Conservation (phyloP, 352 stramenopile species). For the Stramenopiles sp. region DNA sequence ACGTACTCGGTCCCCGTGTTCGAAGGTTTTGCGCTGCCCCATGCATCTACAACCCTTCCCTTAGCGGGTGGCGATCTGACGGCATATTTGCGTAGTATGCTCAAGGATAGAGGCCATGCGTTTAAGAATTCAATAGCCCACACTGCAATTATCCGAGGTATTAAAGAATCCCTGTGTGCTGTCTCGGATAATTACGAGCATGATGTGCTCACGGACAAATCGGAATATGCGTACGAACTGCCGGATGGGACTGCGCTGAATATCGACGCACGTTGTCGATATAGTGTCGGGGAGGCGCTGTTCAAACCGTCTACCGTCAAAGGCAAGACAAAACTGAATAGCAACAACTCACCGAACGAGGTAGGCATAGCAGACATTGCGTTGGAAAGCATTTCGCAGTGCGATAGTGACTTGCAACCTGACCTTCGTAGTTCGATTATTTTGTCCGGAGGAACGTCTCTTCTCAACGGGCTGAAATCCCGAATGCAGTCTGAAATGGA, state of each 20-base stretch:
- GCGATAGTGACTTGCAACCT: constrained; percentile 50
- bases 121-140: constrained; percentile 19
- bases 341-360: background rate
- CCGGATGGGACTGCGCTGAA: constrained; percentile 18
- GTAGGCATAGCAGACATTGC: background rate
- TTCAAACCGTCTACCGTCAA: background rate
- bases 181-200: constrained; percentile 13
- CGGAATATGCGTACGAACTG: constrained; percentile 21
- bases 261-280: background rate
- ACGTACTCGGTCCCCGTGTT: constrained; percentile 59
- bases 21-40: constrained; percentile 42
- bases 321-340: too few relatives aligned
- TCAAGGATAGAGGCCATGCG: constrained; percentile 29
- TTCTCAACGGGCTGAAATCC: constrained; percentile 24
- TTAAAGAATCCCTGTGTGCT: constrained; percentile 45
- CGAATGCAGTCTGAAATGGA: constrained; percentile 24
- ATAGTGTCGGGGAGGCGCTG: background rate
- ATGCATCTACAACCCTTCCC: constrained; percentile 41
- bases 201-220: background rate
- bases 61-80: constrained; percentile 50
- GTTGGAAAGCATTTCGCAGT: constrained; percentile 21
- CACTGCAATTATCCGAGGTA: constrained; percentile 46
- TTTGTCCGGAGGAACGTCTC: constrained; percentile 42
- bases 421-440: constrained; percentile 49
- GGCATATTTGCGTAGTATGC: constrained; percentile 38